A percentile compares a stretch with the other conserved stretches of the same genome.
Conservation (phyloP, 805 yeast species). For the Candida saitoana region DNA sequence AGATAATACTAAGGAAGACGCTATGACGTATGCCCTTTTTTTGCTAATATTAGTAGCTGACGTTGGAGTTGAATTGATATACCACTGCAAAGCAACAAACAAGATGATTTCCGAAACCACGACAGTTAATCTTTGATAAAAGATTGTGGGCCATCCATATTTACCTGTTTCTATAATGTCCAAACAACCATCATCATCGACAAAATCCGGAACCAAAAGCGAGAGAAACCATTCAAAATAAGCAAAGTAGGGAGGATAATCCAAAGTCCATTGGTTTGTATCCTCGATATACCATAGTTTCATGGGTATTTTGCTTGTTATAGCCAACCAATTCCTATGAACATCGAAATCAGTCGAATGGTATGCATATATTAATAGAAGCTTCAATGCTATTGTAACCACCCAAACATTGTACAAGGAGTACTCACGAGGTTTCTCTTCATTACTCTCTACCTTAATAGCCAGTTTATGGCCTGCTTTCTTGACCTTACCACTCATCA, state of each 20-base stretch:
- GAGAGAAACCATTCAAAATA: conserved; percentile 85
- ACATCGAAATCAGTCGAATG: conserved; percentile 97
- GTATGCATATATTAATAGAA: conserved; percentile 53
- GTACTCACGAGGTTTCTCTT: conserved; percentile 9
- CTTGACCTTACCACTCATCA: neutral
- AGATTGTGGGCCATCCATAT: conserved; percentile 74
- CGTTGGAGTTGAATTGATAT: conserved; percentile 42
- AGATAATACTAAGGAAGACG: conserved; percentile 75
- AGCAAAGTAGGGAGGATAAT: conserved; percentile 97
- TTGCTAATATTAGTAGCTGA: conserved; percentile 26
- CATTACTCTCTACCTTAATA: neutral
- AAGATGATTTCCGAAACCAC: conserved; percentile 70
- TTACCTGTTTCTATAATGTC: conserved; percentile 60
- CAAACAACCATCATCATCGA: conserved; percentile 71
- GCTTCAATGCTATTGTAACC: conserved; percentile 30
- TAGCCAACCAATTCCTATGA: conserved; percentile 95
- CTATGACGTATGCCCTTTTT: conserved; percentile 64
- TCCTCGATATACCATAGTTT: conserved; percentile 78
- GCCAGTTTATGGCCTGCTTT: neutral
- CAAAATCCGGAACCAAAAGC: conserved; percentile 61
- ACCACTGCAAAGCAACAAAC: conserved; percentile 68
- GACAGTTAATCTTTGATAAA: conserved; percentile 80
- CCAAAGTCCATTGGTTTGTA: conserved; percentile 87
- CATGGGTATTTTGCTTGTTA: conserved; percentile 72
- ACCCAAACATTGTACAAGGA: conserved; percentile 36